Base-by-base conservation (phyloP, 352 stramenopile species). In the Nothophytophthora sp. region DNA sequence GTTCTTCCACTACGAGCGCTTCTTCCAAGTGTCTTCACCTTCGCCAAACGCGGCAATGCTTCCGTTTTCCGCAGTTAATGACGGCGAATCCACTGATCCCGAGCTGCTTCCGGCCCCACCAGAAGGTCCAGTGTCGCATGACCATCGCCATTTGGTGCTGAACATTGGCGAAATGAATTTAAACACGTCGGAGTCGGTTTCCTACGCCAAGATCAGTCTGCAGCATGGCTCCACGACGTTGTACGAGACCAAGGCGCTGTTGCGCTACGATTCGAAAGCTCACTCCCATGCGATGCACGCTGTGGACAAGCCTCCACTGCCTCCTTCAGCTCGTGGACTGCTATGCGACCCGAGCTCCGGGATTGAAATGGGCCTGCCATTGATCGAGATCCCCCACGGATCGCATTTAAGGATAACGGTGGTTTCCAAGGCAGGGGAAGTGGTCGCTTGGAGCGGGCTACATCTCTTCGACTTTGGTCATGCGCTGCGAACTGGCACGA, bases 391-490 rank as follows among this genome's bases (percentile, higher is more conserved):
- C 18, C 84, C 84, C 3, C 81, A 92, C 32, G 86, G 84, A 1
- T 86, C 82, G 2, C 83, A 92, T 35, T 43, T 94, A 11, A 70
- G 79, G 7, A 59, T 95, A 29, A 61, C 83, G 2, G 63, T 92
- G 25, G 58, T 61, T 18, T 68, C 55, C 2, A 92, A 86, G 37
- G 46, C 60, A 4, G 55, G 51, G 33, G 60, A 62, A 16, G 18
- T 61, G 0, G 42, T 71, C 34, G 81, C 61, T 15, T 96, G 86
- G 86, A 81, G 66, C 12, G 86, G 81, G 3, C 35, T 90, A 9
- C 77, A 92, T 19, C 50, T 94, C 8, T 93, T 96, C 23, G 82
- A 92, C 38, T 96, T 94, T 54, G 76, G 85, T 2, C 83, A 96
- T 33, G 73, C 61, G 0, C 51, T 96, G 35, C 63, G 81, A 25